phyloP scores from a whole-genome alignment of 352 stramenopile genomes.

The Phytophthora brassicae region DNA sequence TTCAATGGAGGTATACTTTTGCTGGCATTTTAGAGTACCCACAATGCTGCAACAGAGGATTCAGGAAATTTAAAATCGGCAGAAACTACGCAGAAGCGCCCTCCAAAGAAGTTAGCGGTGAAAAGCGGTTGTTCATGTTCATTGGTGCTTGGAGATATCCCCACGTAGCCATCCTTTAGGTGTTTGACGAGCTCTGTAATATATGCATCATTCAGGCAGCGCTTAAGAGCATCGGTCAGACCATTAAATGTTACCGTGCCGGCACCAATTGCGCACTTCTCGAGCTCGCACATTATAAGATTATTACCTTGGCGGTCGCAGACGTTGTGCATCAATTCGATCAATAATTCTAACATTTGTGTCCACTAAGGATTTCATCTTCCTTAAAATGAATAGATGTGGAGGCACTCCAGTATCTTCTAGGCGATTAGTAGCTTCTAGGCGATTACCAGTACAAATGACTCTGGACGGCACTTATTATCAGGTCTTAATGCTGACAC shows the following conservation, averaged over 20 bases:
- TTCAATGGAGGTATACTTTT: background rate
- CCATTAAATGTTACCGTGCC: constrained; percentile 12
- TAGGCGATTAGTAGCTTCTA: too few relatives aligned
- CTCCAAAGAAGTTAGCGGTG: background rate
- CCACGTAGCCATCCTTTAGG: background rate
- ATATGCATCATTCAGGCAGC: too few relatives aligned
- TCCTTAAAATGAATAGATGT: constrained; percentile 10
- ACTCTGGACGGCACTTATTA: background rate
- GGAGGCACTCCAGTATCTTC: constrained; percentile 14
- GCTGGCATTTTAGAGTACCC: constrained; percentile 7
- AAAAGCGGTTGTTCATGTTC: background rate
- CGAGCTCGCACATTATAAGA: constrained; percentile 14
- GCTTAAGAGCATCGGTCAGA: background rate
- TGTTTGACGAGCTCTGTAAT: background rate
- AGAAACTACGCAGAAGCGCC: constrained; percentile 2
- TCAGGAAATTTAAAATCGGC: constrained; percentile 1
- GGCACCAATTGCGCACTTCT: constrained; percentile 14
- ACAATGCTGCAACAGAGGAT: background rate
- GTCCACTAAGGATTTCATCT: constrained; percentile 21
- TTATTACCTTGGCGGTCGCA: too few relatives aligned
- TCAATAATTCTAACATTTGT: too few relatives aligned
- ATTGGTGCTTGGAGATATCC: background rate
- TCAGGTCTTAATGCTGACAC: background rate
- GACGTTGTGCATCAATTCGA: too few relatives aligned
- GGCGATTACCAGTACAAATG: background rate